Percentiles rank a stretch among this genome's conserved stretches.
Evolutionary conservation across 2,329 filamentous ascomycete species (phyloP).

Genomic region (Periconia macrospinosa): DNA sequence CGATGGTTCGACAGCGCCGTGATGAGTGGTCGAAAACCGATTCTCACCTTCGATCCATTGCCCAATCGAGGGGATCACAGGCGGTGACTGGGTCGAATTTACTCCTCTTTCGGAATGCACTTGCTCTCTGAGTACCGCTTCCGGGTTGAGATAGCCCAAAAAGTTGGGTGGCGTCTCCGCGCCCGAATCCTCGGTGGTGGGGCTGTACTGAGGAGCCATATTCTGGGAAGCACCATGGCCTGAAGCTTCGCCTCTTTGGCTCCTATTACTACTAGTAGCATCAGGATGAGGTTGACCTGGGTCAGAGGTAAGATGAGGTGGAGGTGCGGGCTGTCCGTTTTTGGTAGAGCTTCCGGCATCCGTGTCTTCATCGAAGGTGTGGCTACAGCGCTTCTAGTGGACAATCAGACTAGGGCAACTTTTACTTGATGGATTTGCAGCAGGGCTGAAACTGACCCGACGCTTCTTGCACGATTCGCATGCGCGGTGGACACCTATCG

Average conservation of each 20-base stretch:
- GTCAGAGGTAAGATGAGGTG: slow-evolving; percentile 30
- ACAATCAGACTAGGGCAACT: slow-evolving; percentile 20
- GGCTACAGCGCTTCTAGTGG: slow-evolving; percentile 46
- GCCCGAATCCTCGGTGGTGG: slow-evolving; percentile 28
- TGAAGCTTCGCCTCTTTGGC: slow-evolving; percentile 23
- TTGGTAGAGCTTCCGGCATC: slow-evolving; percentile 42
- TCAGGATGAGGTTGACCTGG: slow-evolving; percentile 26
- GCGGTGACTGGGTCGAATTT: slow-evolving; percentile 28
- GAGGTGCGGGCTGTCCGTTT: slow-evolving; percentile 36
- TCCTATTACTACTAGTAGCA: slow-evolving; percentile 12
- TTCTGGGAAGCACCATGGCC: slow-evolving; percentile 26
- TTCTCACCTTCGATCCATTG: slow-evolving; percentile 41
- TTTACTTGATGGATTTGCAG: slow-evolving; percentile 5
- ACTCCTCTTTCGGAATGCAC: slow-evolving; percentile 39
- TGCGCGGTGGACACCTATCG: slow-evolving; percentile 43
- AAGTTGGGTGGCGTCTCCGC: slow-evolving; percentile 45
- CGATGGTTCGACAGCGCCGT: slow-evolving; percentile 23
- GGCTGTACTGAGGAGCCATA: slow-evolving; percentile 35
- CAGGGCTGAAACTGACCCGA: slow-evolving; percentile 32
- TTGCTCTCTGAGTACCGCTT: slow-evolving; percentile 50
- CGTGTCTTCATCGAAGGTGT: slow-evolving; percentile 44
- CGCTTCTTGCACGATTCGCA: slow-evolving; percentile 50
- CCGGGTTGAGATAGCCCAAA: slow-evolving; percentile 51
- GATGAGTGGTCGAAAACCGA: slow-evolving; percentile 23
- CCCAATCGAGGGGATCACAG: slow-evolving; percentile 32